phyloP scores from a whole-genome alignment of 2,329 filamentous ascomycete genomes.

The Ciborinia camelliae region DNA sequence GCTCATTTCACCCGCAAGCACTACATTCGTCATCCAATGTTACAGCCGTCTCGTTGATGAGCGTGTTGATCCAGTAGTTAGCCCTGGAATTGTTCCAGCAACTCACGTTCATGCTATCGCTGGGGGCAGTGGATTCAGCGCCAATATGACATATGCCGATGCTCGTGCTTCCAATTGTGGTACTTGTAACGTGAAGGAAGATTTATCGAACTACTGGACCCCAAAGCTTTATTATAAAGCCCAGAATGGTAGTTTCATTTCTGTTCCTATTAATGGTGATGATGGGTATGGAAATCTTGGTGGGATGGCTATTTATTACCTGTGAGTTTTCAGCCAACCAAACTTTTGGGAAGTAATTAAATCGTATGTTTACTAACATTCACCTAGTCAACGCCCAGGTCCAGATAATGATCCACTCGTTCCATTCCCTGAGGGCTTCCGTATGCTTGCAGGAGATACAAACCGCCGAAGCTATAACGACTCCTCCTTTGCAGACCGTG shows the following conservation, averaged over 20 bases:
- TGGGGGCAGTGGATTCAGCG: conserved; percentile 40
- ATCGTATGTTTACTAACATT: background rate
- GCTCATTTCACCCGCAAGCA: conserved; percentile 6
- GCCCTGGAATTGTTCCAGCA: conserved; percentile 22
- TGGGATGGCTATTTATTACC: conserved; percentile 40
- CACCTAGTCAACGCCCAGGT: conserved; percentile 12
- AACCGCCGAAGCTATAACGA: conserved; percentile 17
- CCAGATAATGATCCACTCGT: conserved; percentile 13
- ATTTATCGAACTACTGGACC: conserved; percentile 39
- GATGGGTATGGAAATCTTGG: conserved; percentile 32
- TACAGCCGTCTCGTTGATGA: conserved; percentile 26
- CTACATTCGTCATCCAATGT: conserved; percentile 16
- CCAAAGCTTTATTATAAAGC: conserved; percentile 35
- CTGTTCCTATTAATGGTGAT: conserved; percentile 37
- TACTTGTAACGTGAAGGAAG: conserved; percentile 38
- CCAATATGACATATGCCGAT: conserved; percentile 38
- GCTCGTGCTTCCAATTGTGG: conserved; percentile 35
- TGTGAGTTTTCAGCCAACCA: conserved; percentile 24
- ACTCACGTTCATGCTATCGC: conserved; percentile 27
- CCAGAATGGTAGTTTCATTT: conserved; percentile 36
- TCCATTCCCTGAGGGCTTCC: conserved; percentile 40
- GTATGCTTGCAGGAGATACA: conserved; percentile 45
- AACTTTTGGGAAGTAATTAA: background rate
- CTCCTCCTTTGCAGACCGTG: conserved; percentile 14
- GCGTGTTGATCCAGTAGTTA: conserved; percentile 26